These are phyloP conservation scores for Acer campestre DNA, from an alignment of 345 rosid genomes.

Conservation along the genomic window DNA sequence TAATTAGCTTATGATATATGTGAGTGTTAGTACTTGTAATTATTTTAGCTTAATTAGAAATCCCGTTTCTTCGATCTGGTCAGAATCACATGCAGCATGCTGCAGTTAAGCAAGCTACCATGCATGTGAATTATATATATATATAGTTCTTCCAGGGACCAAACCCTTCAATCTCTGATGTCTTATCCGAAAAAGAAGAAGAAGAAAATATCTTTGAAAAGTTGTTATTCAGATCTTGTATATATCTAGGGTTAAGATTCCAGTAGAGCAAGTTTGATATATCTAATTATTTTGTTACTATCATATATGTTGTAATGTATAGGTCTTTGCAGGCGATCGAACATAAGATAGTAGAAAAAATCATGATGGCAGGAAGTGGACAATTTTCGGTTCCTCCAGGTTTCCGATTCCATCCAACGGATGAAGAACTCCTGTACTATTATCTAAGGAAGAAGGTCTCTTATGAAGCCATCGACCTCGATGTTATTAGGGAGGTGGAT, in stretches of 20 bases:
- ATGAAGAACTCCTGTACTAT: constrained; percentile 92
- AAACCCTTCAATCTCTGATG: background rate
- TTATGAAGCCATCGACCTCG: constrained; percentile 90
- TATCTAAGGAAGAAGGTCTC: constrained; percentile 95
- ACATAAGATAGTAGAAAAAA: constrained; percentile 20
- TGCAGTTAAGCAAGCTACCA: background rate
- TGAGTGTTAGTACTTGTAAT: background rate
- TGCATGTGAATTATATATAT: background rate
- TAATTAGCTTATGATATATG: background rate
- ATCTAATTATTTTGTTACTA: background rate
- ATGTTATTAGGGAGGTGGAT: constrained; percentile 93
- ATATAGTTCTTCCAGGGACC: background rate
- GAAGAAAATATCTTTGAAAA: background rate
- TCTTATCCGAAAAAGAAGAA: background rate
- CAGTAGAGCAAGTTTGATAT: background rate
- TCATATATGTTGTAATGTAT: background rate
- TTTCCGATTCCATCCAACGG: constrained; percentile 94
- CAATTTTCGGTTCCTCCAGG: constrained; percentile 92
- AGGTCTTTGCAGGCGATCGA: constrained; percentile 7
- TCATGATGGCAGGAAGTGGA: constrained; percentile 65
- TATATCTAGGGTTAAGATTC: background rate
- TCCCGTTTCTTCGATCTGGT: background rate
- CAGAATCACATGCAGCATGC: background rate
- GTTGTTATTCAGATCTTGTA: background rate
- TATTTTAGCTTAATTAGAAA: background rate